Conservation (phyloP, 768 basidiomycete species). For the Collybiopsis confluens region DNA sequence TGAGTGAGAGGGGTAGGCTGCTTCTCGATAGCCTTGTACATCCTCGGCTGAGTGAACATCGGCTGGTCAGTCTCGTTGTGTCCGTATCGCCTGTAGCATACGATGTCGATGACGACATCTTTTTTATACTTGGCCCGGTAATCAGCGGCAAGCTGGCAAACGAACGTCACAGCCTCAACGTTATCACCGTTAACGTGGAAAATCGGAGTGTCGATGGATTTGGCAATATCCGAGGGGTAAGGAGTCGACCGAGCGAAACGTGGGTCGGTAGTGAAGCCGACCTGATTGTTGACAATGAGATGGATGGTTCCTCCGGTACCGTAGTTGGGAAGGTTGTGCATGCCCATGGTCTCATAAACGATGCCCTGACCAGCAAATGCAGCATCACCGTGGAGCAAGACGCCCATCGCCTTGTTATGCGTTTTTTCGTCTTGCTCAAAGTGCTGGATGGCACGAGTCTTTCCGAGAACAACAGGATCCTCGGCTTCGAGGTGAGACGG, state of each 20-base stretch:
- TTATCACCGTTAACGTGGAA: constrained; percentile 99
- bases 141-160: constrained; percentile 96
- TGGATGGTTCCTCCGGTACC: constrained; percentile 98
- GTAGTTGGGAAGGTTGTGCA: constrained; percentile 92
- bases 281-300: constrained; percentile 98
- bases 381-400: constrained; percentile 95
- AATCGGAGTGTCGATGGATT: constrained; percentile 96
- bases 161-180: constrained; percentile 96
- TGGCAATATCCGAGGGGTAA: constrained; percentile 97
- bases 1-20: constrained; percentile 89
- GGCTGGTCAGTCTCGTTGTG: constrained; percentile 99
- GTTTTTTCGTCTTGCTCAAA: constrained; percentile 81
- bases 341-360: constrained; percentile 99
- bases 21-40: constrained; percentile 96
- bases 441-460: constrained; percentile 96
- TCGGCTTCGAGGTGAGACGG: constrained; percentile 97
- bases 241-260: constrained; percentile 96
- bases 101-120: constrained; percentile 97
- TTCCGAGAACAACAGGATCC: constrained; percentile 97
- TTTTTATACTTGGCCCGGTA: constrained; percentile 98
- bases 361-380: constrained; percentile 98
- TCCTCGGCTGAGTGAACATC: constrained; percentile 95
- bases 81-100: constrained; percentile 98
- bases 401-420: constrained; percentile 87
- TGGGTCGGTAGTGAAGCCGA: constrained; percentile 98